phyloP scores from a whole-genome alignment of 441 rosid genomes.

The Populus hybrid region DNA sequence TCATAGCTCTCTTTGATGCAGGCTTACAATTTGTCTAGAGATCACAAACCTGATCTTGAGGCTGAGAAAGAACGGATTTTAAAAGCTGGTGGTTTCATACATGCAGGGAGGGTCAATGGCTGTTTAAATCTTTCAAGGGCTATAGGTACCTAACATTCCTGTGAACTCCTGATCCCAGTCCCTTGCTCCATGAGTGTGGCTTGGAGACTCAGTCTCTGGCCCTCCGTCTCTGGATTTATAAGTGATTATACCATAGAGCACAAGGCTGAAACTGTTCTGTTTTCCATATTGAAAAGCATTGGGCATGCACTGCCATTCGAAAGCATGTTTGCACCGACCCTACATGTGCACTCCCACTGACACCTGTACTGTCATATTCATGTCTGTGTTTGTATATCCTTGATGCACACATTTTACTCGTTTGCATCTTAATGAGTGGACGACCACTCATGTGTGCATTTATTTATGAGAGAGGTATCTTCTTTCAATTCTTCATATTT shows the following conservation, averaged over 20 bases:
- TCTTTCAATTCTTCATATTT: neutral
- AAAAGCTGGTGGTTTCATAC: slow-evolving; percentile 95
- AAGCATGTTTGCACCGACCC: too few relatives aligned
- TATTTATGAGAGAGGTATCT: neutral
- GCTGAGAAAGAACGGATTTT: slow-evolving; percentile 85
- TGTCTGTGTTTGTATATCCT: neutral
- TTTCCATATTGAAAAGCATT: neutral
- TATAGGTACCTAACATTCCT: slow-evolving; percentile 47
- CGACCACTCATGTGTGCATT: neutral
- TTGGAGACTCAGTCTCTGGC: neutral
- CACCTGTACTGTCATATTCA: neutral
- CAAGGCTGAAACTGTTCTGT: neutral
- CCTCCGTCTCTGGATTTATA: neutral
- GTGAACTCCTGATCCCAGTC: neutral
- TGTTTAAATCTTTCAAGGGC: slow-evolving; percentile 94
- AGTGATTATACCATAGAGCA: neutral
- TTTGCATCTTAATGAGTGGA: neutral
- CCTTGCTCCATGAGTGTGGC: too few relatives aligned
- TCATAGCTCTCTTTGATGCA: slow-evolving; percentile 23
- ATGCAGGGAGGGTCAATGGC: slow-evolving; percentile 94
- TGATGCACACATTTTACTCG: neutral
- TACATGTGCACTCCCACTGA: neutral
- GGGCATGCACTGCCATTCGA: too few relatives aligned
- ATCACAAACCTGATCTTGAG: slow-evolving; percentile 97
- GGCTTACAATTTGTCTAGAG: slow-evolving; percentile 88